These are phyloP conservation scores for Spencermartinsiella europaea DNA, from an alignment of 805 yeast genomes.

Conservation along the genomic window DNA sequence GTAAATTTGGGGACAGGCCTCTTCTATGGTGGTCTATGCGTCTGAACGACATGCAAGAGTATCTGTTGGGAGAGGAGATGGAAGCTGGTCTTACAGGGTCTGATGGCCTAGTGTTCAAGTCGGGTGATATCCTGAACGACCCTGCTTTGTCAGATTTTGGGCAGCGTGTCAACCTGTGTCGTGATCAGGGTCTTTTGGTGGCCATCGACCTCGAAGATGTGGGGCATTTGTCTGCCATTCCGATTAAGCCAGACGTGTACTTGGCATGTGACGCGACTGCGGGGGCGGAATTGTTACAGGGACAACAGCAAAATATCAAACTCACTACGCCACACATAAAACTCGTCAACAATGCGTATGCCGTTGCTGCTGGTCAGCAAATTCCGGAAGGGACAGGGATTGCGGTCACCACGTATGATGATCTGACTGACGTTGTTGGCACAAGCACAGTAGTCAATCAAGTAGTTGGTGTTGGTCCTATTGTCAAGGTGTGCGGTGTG, in stretches of 20 bases:
- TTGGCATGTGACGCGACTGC: constrained; percentile 5
- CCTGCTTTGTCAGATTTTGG: background rate
- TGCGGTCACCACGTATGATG: background rate
- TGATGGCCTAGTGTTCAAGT: constrained; percentile 17
- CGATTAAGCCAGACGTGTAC: constrained; percentile 9
- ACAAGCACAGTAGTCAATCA: background rate
- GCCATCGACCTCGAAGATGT: constrained; percentile 2
- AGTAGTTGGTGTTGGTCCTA: constrained; percentile 13
- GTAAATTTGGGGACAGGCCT: constrained; percentile 17
- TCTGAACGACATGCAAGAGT: constrained; percentile 10
- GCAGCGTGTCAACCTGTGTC: constrained; percentile 1
- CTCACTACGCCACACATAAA: background rate
- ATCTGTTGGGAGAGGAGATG: constrained; percentile 19
- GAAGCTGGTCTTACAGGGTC: constrained; percentile 21
- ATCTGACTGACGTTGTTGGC: background rate
- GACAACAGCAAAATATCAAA: background rate
- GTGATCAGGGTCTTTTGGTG: constrained; percentile 5
- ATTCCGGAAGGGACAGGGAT: background rate
- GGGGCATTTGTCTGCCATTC: background rate
- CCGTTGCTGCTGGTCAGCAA: background rate
- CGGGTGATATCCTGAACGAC: constrained; percentile 7
- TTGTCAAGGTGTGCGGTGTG: constrained; percentile 87
- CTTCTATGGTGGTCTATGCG: constrained; percentile 16
- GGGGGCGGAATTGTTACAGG: background rate
- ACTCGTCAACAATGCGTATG: background rate